These are phyloP conservation scores for Stachybotrys chartarum DNA, from an alignment of 2,329 filamentous ascomycete species.

Conservation along the genomic window DNA sequence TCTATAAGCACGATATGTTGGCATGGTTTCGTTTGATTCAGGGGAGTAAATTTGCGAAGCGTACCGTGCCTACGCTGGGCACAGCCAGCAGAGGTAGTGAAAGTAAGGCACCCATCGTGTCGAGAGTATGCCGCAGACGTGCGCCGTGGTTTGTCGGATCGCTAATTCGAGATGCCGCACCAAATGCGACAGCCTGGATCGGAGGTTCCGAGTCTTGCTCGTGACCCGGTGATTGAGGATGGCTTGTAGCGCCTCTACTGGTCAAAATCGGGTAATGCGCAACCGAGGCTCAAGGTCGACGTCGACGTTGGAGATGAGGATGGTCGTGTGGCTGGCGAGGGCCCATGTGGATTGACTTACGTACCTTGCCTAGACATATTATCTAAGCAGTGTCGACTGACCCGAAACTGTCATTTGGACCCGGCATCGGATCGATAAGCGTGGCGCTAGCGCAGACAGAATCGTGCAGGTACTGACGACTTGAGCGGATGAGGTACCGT, in stretches of 20 bases:
- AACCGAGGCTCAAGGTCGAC: no score
- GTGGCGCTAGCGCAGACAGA: neutral
- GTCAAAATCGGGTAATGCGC: no score
- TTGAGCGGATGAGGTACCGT: neutral
- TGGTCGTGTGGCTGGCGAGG: no score
- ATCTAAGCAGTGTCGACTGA: no score
- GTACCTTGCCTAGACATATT: no score
- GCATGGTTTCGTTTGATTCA: neutral
- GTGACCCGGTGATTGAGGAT: neutral
- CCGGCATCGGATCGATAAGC: neutral
- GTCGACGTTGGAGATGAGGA: no score
- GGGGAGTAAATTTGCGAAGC: conserved; percentile 24
- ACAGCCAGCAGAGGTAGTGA: conserved; percentile 85
- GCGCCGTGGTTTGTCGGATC: neutral
- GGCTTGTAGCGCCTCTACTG: no score
- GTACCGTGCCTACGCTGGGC: conserved; percentile 78
- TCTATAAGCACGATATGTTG: conserved; percentile 33
- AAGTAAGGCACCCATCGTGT: conserved; percentile 80
- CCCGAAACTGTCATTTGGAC: neutral
- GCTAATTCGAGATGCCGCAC: neutral
- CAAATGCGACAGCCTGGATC: no score
- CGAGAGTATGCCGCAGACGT: neutral
- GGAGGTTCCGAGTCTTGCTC: neutral
- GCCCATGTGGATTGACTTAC: no score
- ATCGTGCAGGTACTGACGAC: neutral